Base-by-base conservation (phyloP, 75 land plant species). In the Gnetum montanum region DNA sequence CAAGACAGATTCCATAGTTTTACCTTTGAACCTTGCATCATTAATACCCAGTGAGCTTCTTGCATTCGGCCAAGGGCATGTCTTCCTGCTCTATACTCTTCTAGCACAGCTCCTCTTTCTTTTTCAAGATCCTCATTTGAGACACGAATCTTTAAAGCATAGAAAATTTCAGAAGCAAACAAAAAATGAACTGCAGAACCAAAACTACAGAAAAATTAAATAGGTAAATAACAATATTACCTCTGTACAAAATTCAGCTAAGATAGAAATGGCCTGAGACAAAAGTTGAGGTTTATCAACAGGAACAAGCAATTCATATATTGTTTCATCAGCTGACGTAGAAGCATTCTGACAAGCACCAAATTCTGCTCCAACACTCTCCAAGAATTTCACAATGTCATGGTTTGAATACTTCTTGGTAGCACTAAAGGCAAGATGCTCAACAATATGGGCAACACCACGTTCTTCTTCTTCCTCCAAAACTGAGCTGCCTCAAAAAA, bases 391-490 rank as follows among this genome's bases (percentile, higher is more conserved):
- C 34, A 94, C 67, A 54, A 94, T 94, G 52, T 94, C 96, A 71
- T 94, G 98, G 61, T 94, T 94, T 26, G 92, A 85, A 46, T 90
- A 86, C 53, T 74, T 82, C 62, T 65, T 68, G 12, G 98, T 94
- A 1, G 98, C 96, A 81, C 96, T 94, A 50, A 94, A 94, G 37
- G 98, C 96, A 69, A 94, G 83, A 71, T 94, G 98, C 64, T 94
- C 98, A 57, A 94, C 87, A 38, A 94, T 94, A 57, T 94, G 98
- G 44, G 98, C 98, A 47, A 94, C 98, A 34, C 98, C 98, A 31
- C 98, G 84, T 57, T 94, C 96, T 26, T 90, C 81, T 59, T 94
- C 98, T 53, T 94, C 98, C 74, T 94, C 98, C 68, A 90, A 62
- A 72, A 94, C 84, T 69, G 98, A 94, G 57, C 98, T 94, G 88